Evolutionary conservation across 2,329 filamentous ascomycete species (phyloP), one percentile per base, ranked within the genome.

Genomic region (Fusarium albidum): DNA sequence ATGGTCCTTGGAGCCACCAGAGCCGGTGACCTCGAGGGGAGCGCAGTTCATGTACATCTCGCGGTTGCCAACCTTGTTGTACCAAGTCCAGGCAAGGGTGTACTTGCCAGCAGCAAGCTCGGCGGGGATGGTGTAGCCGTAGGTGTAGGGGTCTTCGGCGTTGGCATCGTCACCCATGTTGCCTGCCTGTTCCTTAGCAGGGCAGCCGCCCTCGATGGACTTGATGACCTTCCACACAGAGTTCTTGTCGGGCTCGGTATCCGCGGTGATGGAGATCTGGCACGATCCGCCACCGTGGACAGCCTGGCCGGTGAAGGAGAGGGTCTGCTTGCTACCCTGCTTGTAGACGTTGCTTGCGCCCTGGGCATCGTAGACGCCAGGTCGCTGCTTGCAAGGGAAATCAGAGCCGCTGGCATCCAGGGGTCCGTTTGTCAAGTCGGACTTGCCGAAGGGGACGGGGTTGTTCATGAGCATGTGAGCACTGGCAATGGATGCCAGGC

Each of bases 41-140:
- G 89, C 91, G 65, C 94, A 99, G 82, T 96, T 96, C 92, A 96
- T 96, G 81, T 98, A 97, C 82, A 96, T 92, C 71, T 98, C 95
- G 1, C 93, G 88, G 77, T 96, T 96, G 3, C 95, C 95, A 9
- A 96, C 69, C 54, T 89, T 89, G 79, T 98, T 98, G 75, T 96
- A 86, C 95, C 95, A 98, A 1, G 92, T 92, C 92, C 93, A 98
- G 0, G 91, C 91, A 6, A 98, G 79, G 0, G 87, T 90, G 21
- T 90, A 93, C 33, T 92, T 82, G 5, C 94, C 95, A 2, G 87
- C 77, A 9, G 87, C 84, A 39, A 97, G 81, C 17, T 87, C 83
- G 0, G 80, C 71, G 0, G 93, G 94, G 6, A 97, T 85, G 0
- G 76, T 82, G 75, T 88, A 96, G 26, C 84, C 76, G 73, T 90